Percentiles rank a stretch among this genome's conserved stretches.
These are phyloP conservation scores for Hevea brasiliensis DNA, from an alignment of 345 rosid species.

Conservation along the genomic window DNA sequence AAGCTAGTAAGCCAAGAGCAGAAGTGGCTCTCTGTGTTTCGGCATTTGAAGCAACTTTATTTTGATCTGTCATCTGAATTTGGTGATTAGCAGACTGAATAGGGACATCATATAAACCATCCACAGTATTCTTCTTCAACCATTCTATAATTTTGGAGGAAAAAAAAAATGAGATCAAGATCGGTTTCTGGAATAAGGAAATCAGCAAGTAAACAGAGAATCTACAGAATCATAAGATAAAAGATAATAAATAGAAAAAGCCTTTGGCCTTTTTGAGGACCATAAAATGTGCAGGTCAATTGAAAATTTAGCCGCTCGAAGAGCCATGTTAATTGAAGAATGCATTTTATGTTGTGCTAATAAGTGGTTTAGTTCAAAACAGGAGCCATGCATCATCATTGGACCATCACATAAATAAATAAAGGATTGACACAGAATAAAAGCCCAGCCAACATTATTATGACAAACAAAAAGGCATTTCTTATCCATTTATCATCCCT, in stretches of 20 bases:
- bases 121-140: conserved; percentile 28
- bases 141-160: conserved; percentile 43
- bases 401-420: too few species aligned
- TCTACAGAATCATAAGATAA: not conserved
- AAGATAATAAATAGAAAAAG: too few species aligned
- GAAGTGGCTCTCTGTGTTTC: conserved; percentile 35
- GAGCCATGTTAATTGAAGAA: not conserved
- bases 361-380: not conserved
- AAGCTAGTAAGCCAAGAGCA: conserved; percentile 81
- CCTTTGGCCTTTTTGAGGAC: not conserved
- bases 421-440: too few species aligned
- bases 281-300: conserved; percentile 2
- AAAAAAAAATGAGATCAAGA: conserved; percentile 21
- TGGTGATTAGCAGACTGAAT: conserved; percentile 42
- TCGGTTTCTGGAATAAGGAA: not conserved
- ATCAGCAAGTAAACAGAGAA: not conserved
- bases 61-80: conserved; percentile 34
- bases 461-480: too few species aligned
- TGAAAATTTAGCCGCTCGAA: not conserved
- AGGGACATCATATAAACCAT: conserved; percentile 46
- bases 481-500: too few species aligned
- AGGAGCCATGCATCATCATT: too few species aligned
- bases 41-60: conserved; percentile 35
- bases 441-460: too few species aligned
- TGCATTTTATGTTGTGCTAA: not conserved